Evolutionary conservation across 805 yeast species (phyloP), one percentile per base, ranked within the genome.

Genomic region (Ogataea saltuana): DNA sequence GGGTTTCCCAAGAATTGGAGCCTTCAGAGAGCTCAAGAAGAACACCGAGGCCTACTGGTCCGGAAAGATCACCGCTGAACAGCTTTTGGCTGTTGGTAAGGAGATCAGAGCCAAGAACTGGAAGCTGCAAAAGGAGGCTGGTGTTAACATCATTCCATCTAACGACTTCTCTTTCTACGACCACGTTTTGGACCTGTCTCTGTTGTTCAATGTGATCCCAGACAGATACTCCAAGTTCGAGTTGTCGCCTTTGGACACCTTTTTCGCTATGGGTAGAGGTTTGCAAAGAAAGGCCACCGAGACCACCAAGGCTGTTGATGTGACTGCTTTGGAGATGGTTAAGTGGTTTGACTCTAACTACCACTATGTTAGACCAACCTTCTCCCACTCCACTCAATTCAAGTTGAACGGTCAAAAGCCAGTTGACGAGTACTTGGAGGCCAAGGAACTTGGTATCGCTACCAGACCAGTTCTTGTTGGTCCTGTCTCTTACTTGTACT

Each of bases 201-300:
- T 88, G 56, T 75, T 91, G 67, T 89, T 93, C 85, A 93, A 93
- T 67, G 97, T 83, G 59, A 80, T 93, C 68, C 99, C 99, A 68
- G 95, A 88, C 63, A 86, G 98, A 75, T 93, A 93, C 84, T 76
- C 91, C 74, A 85, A 93, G 79, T 88, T 76, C 74, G 81, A 84
- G 63, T 81, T 93, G 68, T 80, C 88, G 56, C 83, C 88, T 68
- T 78, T 93, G 59, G 99, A 93, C 74, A 87, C 88, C 52, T 74
- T 87, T 64, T 93, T 93, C 70, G 99, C 99, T 66, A 93, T 93
- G 98, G 99, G 98, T 75, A 89, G 99, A 82, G 99, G 99, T 83
- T 80, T 93, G 70, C 99, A 93, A 79, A 88, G 93, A 76, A 83
- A 85, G 72, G 96, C 95, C 56, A 85, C 95, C 56, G 95, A 85